These are phyloP conservation scores for Filobasidium uniguttulatum DNA, from an alignment of 1,284 basidiomycete genomes.

Conservation along the genomic window DNA sequence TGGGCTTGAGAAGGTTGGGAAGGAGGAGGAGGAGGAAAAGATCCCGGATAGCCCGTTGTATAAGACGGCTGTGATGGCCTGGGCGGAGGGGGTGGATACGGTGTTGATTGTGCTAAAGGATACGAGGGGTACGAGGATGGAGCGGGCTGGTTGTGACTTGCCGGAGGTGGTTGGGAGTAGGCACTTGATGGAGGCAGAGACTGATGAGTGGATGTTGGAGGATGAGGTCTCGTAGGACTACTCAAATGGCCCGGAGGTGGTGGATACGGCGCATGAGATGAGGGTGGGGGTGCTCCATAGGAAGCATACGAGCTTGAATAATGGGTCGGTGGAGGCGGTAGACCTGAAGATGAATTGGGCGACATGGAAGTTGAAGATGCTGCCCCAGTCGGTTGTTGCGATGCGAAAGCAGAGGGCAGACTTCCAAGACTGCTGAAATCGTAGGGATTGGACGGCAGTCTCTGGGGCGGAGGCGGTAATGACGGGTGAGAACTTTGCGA, in stretches of 20 bases:
- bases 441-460: constrained; percentile 22
- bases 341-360: constrained; percentile 3
- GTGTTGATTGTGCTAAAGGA: constrained; percentile 5
- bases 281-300: constrained; percentile 11
- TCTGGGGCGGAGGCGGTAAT: constrained; percentile 17
- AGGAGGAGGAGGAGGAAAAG: constrained; percentile 11
- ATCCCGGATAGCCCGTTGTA: constrained; percentile 3
- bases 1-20: constrained; percentile 9
- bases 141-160: not conserved
- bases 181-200: not conserved
- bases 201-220: too few relatives aligned
- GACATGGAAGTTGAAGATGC: constrained; percentile 1
- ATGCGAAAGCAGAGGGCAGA: constrained; percentile 22
- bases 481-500: constrained; percentile 17
- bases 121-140: not conserved
- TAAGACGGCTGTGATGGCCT: constrained; percentile 8
- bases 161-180: constrained; percentile 3
- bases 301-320: constrained; percentile 5
- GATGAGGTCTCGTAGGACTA: too few relatives aligned
- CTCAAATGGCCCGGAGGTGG: too few relatives aligned
- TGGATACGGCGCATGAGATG: constrained; percentile 11
- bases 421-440: constrained; percentile 25
- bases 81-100: constrained; percentile 13
- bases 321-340: constrained; percentile 11
- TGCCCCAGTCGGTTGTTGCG: not conserved